Evolutionary conservation across 2,329 filamentous ascomycete species (phyloP).

Genomic region (Xylaria sp.): DNA sequence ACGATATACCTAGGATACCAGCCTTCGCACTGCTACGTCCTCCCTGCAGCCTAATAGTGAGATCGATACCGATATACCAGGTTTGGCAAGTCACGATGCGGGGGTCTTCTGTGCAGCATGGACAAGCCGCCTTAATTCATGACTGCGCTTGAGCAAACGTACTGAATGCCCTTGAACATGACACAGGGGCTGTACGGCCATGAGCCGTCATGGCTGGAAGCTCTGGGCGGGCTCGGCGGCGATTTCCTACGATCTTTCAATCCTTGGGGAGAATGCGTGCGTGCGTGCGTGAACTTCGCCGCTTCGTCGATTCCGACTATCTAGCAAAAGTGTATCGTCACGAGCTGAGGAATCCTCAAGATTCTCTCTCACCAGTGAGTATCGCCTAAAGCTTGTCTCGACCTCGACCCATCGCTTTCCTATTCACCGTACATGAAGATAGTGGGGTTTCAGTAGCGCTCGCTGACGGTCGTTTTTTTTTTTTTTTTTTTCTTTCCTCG

Average conservation of each 20-base stretch:
- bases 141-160: slow-evolving; percentile 54
- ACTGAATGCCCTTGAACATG: slow-evolving; percentile 52
- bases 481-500: too few species aligned
- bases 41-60: slow-evolving; percentile 55
- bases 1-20: slow-evolving; percentile 52
- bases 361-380: too few species aligned
- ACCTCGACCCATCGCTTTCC: background rate
- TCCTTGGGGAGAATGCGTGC: slow-evolving; percentile 31
- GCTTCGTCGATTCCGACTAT: slow-evolving; percentile 36
- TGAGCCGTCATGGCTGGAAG: slow-evolving; percentile 53
- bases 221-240: slow-evolving; percentile 47
- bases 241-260: slow-evolving; percentile 44
- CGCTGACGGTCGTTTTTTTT: too few species aligned
- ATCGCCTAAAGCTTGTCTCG: slow-evolving; percentile 35
- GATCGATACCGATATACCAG: slow-evolving; percentile 55
- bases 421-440: background rate
- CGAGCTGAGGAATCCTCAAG: slow-evolving; percentile 42
- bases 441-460: background rate
- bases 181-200: slow-evolving; percentile 55
- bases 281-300: slow-evolving; percentile 33
- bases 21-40: slow-evolving; percentile 52
- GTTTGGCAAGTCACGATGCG: slow-evolving; percentile 46
- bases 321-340: slow-evolving; percentile 41
- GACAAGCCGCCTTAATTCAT: slow-evolving; percentile 53
- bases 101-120: slow-evolving; percentile 51